Evolutionary conservation across 2,329 filamentous ascomycete genomes (phyloP).

Genomic region (Pezicula rhizophila): DNA sequence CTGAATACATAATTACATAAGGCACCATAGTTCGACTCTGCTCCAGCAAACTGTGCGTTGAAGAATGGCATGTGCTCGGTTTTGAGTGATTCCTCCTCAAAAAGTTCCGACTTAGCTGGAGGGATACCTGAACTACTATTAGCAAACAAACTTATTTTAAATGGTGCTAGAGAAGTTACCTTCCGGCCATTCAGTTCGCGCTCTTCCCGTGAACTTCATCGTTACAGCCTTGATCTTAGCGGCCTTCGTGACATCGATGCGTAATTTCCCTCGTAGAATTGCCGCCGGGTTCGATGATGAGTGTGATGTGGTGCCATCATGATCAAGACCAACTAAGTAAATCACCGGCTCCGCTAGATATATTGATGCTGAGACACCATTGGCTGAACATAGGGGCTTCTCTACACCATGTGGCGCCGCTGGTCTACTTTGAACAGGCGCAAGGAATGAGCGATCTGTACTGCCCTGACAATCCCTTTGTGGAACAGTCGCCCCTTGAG

Average conservation of each 20-base stretch:
- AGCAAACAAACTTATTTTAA: background rate
- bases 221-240: conserved; percentile 90
- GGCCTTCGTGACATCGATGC: conserved; percentile 77
- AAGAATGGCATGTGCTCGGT: conserved; percentile 91
- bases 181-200: conserved; percentile 93
- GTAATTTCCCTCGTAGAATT: conserved; percentile 77
- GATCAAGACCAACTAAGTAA: conserved; percentile 70
- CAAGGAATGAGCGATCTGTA: background rate
- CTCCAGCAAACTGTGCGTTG: conserved; percentile 62
- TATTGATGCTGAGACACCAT: conserved; percentile 69
- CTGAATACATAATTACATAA: conserved; percentile 49
- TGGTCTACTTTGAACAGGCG: background rate
- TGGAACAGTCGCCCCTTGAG: background rate
- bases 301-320: conserved; percentile 34
- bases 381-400: conserved; percentile 70
- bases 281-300: conserved; percentile 47
- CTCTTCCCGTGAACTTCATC: conserved; percentile 77
- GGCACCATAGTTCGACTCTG: conserved; percentile 54
- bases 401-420: conserved; percentile 34
- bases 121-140: conserved; percentile 58
- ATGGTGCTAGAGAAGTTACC: conserved; percentile 44
- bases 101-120: conserved; percentile 74
- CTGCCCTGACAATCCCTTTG: conserved; percentile 1
- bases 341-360: conserved; percentile 73
- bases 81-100: conserved; percentile 78